Evolutionary conservation across 768 basidiomycete genomes (phyloP).

Genomic region (Pulveroboletus sp.): DNA sequence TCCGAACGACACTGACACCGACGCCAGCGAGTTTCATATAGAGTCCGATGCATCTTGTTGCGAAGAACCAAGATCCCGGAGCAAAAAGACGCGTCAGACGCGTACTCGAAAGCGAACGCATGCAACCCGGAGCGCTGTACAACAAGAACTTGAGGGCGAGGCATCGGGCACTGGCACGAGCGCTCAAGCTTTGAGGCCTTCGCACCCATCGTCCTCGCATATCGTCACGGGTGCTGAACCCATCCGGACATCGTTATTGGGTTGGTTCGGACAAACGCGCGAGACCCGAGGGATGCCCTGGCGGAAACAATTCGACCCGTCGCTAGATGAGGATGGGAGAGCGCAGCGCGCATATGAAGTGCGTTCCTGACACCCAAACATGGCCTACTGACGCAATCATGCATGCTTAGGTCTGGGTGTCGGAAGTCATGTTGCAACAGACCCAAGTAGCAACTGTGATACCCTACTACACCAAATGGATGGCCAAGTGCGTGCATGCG

Average conservation of each 20-base stretch:
- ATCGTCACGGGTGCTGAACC: slow-evolving; percentile 36
- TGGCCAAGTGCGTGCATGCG: slow-evolving; percentile 54
- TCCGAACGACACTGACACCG: slow-evolving; percentile 9
- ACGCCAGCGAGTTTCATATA: slow-evolving; percentile 8
- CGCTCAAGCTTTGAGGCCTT: not conserved
- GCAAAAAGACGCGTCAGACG: slow-evolving; percentile 17
- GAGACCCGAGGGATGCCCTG: slow-evolving; percentile 84
- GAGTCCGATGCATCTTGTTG: slow-evolving; percentile 24
- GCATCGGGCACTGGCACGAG: not conserved
- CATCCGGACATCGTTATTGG: slow-evolving; percentile 48
- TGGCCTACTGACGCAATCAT: not conserved
- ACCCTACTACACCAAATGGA: slow-evolving; percentile 89
- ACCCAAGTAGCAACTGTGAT: slow-evolving; percentile 94
- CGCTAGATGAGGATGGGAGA: slow-evolving; percentile 51
- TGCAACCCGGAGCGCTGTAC: not conserved
- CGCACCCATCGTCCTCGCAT: slow-evolving; percentile 50
- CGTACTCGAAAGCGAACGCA: slow-evolving; percentile 15
- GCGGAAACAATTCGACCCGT: slow-evolving; percentile 68
- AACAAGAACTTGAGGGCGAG: no score
- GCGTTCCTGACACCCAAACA: slow-evolving; percentile 9
- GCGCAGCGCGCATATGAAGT: slow-evolving; percentile 93
- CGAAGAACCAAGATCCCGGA: slow-evolving; percentile 7
- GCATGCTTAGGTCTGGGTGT: slow-evolving; percentile 89
- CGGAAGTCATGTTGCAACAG: slow-evolving; percentile 95
- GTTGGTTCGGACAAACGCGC: slow-evolving; percentile 72